Base-by-base conservation (phyloP, 176 grass and related monocot genomes). In the Aegilops tauschii region DNA sequence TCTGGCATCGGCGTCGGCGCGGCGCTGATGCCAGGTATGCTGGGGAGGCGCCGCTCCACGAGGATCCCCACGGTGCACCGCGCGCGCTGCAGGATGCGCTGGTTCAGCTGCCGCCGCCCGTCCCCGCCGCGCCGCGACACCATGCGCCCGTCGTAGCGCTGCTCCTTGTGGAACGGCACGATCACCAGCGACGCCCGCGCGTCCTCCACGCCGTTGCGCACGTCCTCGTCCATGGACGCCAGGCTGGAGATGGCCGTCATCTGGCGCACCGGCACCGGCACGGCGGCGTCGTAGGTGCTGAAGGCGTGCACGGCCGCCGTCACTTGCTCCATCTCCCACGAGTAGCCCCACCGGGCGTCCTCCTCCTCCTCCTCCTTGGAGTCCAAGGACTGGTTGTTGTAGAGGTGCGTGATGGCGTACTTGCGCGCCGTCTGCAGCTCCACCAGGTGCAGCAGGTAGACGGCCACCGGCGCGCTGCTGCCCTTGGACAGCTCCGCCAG, bases 121-220 rank as follows among this genome's bases (percentile, higher is more conserved):
- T 92, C 85, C 6, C 42, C 92, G 17, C 92, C 85, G 11, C 42
- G 84, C 5, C 85, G 82, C 63, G 79, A 88, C 29, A 92, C 82
- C 94, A 97, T 88, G 74, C 79, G 86, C n/a, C 94, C 87, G 71
- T 97, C 94, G 47, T 91, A 90, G 2, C 92, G 81, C 84, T 90
- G 94, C 83, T 97, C 89, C 87, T 73, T 92, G 83, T 97, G 94
- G 88, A 90, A 94, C 0, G 94, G 94, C 23, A 97, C 8, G 76
- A 97, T 65, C 3, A 94, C 47, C 2, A 97, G 83, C 20, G 84
- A 88, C 2, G 90, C 92, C 1, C 85, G 87, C 47, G 88, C 76
- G 63, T 97, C 92, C 83, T 97, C 87, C 4, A 85, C 86, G 50
- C 82, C 77, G 61, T 93, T 81, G 86, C 87, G 89, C 69, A 94